Base-by-base conservation (phyloP, 495 filamentous ascomycete species). In the Aspergillus bridgeri region DNA sequence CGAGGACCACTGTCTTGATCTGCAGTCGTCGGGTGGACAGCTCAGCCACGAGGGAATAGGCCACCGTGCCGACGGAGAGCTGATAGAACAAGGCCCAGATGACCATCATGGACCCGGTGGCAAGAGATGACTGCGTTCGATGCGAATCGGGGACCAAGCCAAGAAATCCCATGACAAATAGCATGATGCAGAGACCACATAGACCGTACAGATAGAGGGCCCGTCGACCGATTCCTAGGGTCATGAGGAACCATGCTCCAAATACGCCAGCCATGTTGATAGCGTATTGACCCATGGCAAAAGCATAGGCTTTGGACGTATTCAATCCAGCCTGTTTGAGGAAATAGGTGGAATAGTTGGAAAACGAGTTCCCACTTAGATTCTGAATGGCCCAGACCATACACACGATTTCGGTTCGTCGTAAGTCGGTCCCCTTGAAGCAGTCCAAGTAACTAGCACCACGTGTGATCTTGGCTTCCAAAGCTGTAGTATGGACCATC, bases 371-470 rank as follows among this genome's bases (percentile, higher is more conserved):
- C 47, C 90, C 90, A 58, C 82, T 85, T 1, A 93, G 70, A 50
- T 89, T 90, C 68, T 95, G 90, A 54, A 92, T 91, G 3, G 86
- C 88, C 89, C 90, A 95, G 53, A 86, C 83, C 83, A 88, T 86
- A 67, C 84, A 88, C 42, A 88, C 83, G 63, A 90, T 89, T 73
- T 90, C 87, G 3, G 90, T 94, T 23, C 90, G 86, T 44, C 87
- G 83, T 22, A 84, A 73, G 61, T 94, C 86, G 18, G 81, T 81
- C 3, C 89, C 88, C 64, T 80, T 85, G 78, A 92, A 92, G 71
- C 89, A 89, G 62, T 92, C 89, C 53, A 79, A 60, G 61, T 89
- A 90, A 50, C 77, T 83, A n/a, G 87, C 82, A n/a, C 86, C 84
- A 25, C 72, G 73, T 20, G 85, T 88, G 55, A 86, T 85, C 38